Evolutionary conservation across 345 rosid genomes (phyloP).

Genomic region (Hirschfeldia incana): DNA sequence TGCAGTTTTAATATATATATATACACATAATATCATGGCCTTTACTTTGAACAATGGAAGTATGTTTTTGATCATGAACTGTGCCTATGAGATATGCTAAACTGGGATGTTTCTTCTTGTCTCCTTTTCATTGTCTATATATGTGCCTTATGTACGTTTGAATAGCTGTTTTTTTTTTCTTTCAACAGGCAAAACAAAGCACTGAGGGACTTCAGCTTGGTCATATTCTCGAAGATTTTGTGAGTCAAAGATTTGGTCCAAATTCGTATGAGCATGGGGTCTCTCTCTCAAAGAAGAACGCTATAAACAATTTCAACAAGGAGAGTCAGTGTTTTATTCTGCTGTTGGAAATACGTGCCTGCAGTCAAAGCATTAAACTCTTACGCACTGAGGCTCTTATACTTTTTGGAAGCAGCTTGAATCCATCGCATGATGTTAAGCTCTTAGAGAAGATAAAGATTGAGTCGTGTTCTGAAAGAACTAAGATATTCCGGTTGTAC

Average conservation of each 20-base stretch:
- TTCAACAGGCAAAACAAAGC: constrained; percentile 55
- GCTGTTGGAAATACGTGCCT: constrained; percentile 84
- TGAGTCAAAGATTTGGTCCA: constrained; percentile 71
- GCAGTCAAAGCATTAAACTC: constrained; percentile 65
- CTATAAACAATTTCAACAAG: constrained; percentile 68
- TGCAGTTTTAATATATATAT: constrained; percentile 9
- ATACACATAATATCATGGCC: background rate
- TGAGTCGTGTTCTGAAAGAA: constrained; percentile 56
- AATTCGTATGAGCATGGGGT: constrained; percentile 78
- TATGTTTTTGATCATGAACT: constrained; percentile 23
- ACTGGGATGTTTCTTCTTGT: constrained; percentile 3
- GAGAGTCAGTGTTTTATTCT: constrained; percentile 69
- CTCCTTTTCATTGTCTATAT: constrained; percentile 2
- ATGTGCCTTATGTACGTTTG: constrained; percentile 12
- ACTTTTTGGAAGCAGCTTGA: constrained; percentile 79
- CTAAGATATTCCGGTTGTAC: constrained; percentile 78
- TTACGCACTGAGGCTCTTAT: constrained; percentile 70
- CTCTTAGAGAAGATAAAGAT: constrained; percentile 69
- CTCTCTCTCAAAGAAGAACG: constrained; percentile 51
- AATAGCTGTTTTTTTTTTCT: background rate
- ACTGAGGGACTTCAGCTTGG: constrained; percentile 59
- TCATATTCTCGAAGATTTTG: constrained; percentile 82
- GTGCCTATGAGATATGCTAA: constrained; percentile 12
- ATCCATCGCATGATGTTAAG: constrained; percentile 65
- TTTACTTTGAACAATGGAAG: constrained; percentile 8